These are phyloP conservation scores for Gamsiella multidivaricata DNA, from an alignment of 192 early-diverging fungal genomes.

Conservation along the genomic window DNA sequence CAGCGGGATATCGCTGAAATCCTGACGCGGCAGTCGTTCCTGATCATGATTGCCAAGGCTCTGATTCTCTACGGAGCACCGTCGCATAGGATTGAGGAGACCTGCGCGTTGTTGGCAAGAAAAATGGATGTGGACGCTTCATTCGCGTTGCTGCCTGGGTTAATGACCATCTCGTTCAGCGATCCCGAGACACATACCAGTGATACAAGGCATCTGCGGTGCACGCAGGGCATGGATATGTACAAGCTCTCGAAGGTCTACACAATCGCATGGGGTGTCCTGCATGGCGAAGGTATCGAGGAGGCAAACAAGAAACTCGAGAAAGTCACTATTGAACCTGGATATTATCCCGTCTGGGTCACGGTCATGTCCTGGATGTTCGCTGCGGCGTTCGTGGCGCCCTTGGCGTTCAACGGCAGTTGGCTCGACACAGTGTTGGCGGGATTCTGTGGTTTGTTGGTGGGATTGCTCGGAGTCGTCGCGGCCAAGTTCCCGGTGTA, in stretches of 20 bases:
- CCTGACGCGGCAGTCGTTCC: constrained; percentile 72
- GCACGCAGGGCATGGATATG: constrained; percentile 73
- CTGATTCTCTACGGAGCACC: too few relatives aligned
- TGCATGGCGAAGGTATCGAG: constrained; percentile 68
- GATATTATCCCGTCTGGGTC: constrained; percentile 49
- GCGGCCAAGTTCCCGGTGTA: constrained; percentile 75
- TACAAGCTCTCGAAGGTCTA: constrained; percentile 71
- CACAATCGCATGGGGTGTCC: constrained; percentile 71
- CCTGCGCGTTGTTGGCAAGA: constrained; percentile 43
- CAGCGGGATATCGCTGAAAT: constrained; percentile 72
- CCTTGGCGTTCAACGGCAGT: constrained; percentile 65
- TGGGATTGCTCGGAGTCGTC: constrained; percentile 71
- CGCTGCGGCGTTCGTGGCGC: constrained; percentile 63
- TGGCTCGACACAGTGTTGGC: constrained; percentile 64
- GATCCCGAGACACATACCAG: constrained; percentile 81
- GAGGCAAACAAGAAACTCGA: constrained; percentile 65
- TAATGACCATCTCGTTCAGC: constrained; percentile 80
- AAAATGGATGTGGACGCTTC: constrained; percentile 72
- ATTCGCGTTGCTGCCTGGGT: constrained; percentile 74
- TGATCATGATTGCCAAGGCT: constrained; percentile 71
- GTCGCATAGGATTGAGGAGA: too few relatives aligned
- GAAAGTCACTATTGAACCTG: constrained; percentile 59
- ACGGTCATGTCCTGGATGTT: constrained; percentile 43
- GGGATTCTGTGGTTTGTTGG: constrained; percentile 55
- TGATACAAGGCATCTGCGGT: constrained; percentile 76